Base-by-base conservation (phyloP, 306 rosid species). In the Medicago arabica region DNA sequence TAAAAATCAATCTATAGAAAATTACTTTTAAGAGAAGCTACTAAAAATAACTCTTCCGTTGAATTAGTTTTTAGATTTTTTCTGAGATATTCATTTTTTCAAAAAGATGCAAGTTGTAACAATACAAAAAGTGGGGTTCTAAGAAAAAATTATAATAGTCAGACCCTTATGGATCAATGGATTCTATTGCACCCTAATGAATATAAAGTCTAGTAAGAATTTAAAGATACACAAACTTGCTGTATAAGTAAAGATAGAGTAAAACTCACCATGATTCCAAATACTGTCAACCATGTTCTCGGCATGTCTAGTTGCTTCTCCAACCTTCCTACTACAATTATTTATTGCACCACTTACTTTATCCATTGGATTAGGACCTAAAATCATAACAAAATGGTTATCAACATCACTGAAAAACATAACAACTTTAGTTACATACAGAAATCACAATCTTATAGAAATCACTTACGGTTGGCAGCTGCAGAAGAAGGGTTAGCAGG, bases 191-290 rank as follows among this genome's bases (percentile, higher is more conserved):
- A 43, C 49, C 13, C 38, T 34, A 34, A 1, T 34, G 38, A 10
- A 43, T 2, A 43, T 3, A 10, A 11, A 11, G 14, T 11, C 15
- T 43, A 43, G 54, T 15, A 47, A 13, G 53, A 47, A 47, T 4
- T 14, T 13, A 7, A 47, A 47, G 8, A 8, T 21, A 58, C 8
- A 21, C 11, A 58, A 2, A 58, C 18, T 12, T 25, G 43, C 19
- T 31, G 43, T 2, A 34, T 15, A 11, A 41, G 11, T 16, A 23
- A 19, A 38, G 40, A 34, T 4, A 41, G 8, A 8, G 63, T 11
- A 67, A 39, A 62, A 80, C 95, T 85, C 39, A 93, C 97, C 18
- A 81, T 93, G 98, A 77, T 91, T 83, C 96, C 92, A 83, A 17
- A 91, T 46, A 55, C 50, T 83, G 70, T 73, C 91, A 5, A 85